Conservation (phyloP, 176 grass and related monocot genomes). For the Lolium perenne region DNA sequence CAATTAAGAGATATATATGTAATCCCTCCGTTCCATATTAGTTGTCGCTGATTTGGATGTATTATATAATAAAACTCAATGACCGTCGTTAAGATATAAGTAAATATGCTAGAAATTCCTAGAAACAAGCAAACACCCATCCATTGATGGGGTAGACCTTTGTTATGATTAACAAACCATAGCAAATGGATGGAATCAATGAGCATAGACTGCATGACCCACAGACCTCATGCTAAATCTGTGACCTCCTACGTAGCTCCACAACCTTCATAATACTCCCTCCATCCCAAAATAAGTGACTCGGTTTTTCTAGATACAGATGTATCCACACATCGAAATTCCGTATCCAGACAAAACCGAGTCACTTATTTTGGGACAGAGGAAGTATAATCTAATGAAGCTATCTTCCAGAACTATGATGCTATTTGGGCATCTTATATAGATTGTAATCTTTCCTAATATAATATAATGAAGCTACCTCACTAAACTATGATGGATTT, state of each 20-base stretch:
- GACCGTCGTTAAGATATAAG: background rate
- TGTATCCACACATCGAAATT: too few relatives aligned
- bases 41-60: too few relatives aligned
- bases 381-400: background rate
- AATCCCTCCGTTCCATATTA: too few relatives aligned
- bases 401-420: background rate
- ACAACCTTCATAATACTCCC: too few relatives aligned
- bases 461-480: background rate
- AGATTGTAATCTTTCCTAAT: constrained; percentile 9
- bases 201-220: background rate
- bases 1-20: background rate
- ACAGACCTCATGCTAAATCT: background rate
- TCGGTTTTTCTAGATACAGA: too few relatives aligned
- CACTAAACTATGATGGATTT: background rate
- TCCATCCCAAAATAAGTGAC: too few relatives aligned
- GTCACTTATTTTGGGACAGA: too few relatives aligned
- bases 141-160: background rate
- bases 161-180: constrained; percentile 3
- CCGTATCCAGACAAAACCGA: too few relatives aligned
- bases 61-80: background rate
- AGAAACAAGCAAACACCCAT: background rate
- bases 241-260: background rate
- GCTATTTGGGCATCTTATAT: background rate
- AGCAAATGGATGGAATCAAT: background rate
- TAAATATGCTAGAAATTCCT: background rate